Conservation (phyloP, 306 rosid species). For the Carpinus viminea region DNA sequence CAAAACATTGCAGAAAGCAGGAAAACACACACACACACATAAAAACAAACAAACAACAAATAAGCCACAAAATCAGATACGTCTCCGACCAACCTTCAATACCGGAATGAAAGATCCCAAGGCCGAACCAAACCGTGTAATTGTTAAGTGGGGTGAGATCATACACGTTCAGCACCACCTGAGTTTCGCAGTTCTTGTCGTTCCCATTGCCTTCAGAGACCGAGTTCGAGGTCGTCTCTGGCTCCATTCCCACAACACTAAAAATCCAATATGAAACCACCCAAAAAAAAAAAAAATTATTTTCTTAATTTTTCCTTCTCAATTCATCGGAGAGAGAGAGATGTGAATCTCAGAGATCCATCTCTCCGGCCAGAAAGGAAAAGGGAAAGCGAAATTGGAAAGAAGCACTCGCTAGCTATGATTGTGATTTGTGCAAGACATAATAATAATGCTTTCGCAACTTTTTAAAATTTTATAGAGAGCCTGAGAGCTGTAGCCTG, state of each 20-base stretch:
- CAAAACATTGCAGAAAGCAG: neutral
- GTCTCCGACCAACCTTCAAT: slow-evolving; percentile 61
- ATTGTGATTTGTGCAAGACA: no score
- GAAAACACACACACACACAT: neutral
- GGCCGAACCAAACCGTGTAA: slow-evolving; percentile 79
- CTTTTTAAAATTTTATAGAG: no score
- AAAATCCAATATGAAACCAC: slow-evolving; percentile 18
- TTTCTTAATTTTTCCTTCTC: slow-evolving; percentile 11
- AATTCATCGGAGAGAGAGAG: slow-evolving; percentile 26
- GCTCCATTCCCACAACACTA: slow-evolving; percentile 50
- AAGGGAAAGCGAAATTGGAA: neutral
- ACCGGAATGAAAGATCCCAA: slow-evolving; percentile 95
- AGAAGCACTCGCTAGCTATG: no score
- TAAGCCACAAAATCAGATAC: neutral
- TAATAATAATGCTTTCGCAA: no score
- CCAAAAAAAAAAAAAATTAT: neutral
- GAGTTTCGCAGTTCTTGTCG: slow-evolving; percentile 20
- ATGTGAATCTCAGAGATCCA: slow-evolving; percentile 35
- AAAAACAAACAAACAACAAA: no score
- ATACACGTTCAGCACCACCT: slow-evolving; percentile 76
- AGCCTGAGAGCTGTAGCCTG: no score
- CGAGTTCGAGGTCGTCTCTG: slow-evolving; percentile 46
- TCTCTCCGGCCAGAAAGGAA: slow-evolving; percentile 31
- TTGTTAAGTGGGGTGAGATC: slow-evolving; percentile 90
- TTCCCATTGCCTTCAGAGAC: slow-evolving; percentile 34